Percentiles rank a stretch among this genome's conserved stretches.
Conservation (phyloP, 2,329 filamentous ascomycete species). For the Fusarium foetens region DNA sequence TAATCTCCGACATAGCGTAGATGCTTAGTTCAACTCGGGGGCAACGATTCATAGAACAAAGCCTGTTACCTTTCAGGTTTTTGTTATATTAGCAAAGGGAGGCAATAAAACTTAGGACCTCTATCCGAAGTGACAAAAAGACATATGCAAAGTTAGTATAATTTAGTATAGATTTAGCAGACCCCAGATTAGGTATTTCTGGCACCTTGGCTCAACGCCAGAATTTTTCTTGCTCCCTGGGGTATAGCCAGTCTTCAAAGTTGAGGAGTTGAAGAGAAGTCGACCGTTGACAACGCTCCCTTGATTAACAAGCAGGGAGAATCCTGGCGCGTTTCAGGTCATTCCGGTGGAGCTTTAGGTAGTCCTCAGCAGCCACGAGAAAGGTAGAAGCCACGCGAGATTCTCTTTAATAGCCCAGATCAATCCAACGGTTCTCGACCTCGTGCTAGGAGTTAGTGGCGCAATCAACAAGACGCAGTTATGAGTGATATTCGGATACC, state of each 20-base stretch:
- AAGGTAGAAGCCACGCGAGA: slow-evolving; percentile 21
- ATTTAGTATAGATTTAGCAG: not conserved
- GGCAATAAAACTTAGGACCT: not conserved
- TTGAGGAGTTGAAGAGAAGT: not conserved
- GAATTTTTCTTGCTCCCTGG: not conserved
- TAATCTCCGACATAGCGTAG: not conserved
- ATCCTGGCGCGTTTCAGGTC: slow-evolving; percentile 32
- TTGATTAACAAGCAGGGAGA: slow-evolving; percentile 4
- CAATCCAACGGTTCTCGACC: not conserved
- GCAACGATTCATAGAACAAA: not conserved
- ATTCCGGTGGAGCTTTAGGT: slow-evolving; percentile 2
- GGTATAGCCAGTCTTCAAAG: not conserved
- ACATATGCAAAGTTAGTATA: not conserved
- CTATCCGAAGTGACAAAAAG: not conserved
- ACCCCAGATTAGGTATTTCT: not conserved
- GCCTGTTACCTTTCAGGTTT: not conserved
- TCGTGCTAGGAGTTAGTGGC: slow-evolving; percentile 3
- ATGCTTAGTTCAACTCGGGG: not conserved
- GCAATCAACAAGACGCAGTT: not conserved
- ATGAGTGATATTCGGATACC: not conserved
- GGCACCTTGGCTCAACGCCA: not conserved
- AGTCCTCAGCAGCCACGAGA: not conserved
- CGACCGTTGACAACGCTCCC: not conserved
- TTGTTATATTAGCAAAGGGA: not conserved
- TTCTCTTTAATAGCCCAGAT: not conserved